Percentiles rank a stretch among this genome's conserved stretches.
Conservation (phyloP, 768 basidiomycete species). For the Trametes cinnabarina region DNA sequence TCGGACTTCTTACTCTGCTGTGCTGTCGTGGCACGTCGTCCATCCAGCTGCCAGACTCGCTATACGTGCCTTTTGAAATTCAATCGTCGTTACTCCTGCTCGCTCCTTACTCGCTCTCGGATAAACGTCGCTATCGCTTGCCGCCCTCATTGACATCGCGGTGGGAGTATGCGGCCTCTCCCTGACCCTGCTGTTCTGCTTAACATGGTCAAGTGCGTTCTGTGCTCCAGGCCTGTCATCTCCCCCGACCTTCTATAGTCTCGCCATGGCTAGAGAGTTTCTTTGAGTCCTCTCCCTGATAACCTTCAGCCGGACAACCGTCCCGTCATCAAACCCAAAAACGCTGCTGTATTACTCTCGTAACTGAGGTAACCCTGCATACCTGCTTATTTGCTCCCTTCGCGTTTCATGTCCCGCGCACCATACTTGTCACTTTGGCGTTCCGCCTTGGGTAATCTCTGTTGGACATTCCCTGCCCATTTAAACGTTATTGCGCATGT, state of each 20-base stretch:
- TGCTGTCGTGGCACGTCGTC: conserved; percentile 7
- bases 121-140: conserved; percentile 15
- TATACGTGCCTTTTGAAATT: not conserved
- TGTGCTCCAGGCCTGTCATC: conserved; percentile 18
- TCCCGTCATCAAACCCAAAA: conserved; percentile 11
- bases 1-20: not conserved
- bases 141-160: conserved; percentile 1
- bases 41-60: not conserved
- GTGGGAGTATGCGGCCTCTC: conserved; percentile 13
- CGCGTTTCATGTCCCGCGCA: conserved; percentile 3
- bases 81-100: not conserved
- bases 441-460: conserved; percentile 9
- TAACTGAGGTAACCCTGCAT: too few relatives aligned
- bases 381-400: not conserved
- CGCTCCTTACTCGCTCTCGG: conserved; percentile 13
- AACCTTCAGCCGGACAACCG: conserved; percentile 8
- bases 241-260: not conserved
- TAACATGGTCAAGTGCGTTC: conserved; percentile 14
- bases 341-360: conserved; percentile 10
- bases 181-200: conserved; percentile 10
- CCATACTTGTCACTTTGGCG: conserved; percentile 5
- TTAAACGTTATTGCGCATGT: conserved; percentile 10
- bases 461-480: conserved; percentile 7
- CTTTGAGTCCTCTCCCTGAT: not conserved
- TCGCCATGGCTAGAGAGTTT: conserved; percentile 1